A percentile compares a stretch with the other conserved stretches of the same genome.
Evolutionary conservation across 257 asterid species (phyloP).

Genomic region (Apocynum venetum): DNA sequence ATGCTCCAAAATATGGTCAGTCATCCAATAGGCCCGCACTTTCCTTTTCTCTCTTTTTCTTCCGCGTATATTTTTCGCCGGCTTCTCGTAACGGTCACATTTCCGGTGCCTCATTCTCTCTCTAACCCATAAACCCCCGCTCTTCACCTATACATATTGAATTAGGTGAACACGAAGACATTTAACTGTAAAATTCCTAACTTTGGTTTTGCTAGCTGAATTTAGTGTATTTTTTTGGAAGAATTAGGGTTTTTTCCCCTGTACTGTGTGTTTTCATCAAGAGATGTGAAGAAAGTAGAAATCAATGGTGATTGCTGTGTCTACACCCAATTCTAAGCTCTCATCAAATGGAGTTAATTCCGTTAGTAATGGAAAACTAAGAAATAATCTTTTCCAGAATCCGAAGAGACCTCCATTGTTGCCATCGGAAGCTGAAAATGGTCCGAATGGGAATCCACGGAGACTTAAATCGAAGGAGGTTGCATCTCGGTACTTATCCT

Average conservation of each 20-base stretch:
- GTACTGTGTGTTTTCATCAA: conserved; percentile 4
- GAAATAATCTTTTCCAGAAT: conserved; percentile 18
- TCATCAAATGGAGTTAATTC: conserved; percentile 22
- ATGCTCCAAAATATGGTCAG: conserved; percentile 32
- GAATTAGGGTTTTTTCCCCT: conserved; percentile 23
- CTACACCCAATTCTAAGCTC: conserved; percentile 53
- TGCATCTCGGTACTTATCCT: conserved; percentile 57
- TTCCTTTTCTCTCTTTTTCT: conserved; percentile 14
- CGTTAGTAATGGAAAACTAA: conserved; percentile 6
- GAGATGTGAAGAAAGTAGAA: conserved; percentile 38
- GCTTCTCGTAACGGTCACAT: conserved; percentile 44
- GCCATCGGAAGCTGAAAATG: conserved; percentile 59
- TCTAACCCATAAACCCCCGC: conserved; percentile 23
- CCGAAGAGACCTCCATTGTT: conserved; percentile 58
- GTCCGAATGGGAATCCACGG: conserved; percentile 31
- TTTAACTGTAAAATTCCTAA: conserved; percentile 10
- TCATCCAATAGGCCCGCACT: conserved; percentile 17
- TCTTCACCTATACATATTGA: conserved; percentile 11
- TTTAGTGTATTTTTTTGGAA: conserved; percentile 13
- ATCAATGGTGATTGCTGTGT: conserved; percentile 61
- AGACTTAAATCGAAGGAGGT: conserved; percentile 56
- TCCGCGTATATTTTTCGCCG: conserved; percentile 29
- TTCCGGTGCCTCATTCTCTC: conserved; percentile 27
- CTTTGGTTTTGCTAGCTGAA: conserved; percentile 18
- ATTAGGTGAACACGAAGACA: neutral